A percentile compares a stretch with the other conserved stretches of the same genome.
phyloP scores from a whole-genome alignment of 2,329 filamentous ascomycete genomes.

The Botrytis elliptica region DNA sequence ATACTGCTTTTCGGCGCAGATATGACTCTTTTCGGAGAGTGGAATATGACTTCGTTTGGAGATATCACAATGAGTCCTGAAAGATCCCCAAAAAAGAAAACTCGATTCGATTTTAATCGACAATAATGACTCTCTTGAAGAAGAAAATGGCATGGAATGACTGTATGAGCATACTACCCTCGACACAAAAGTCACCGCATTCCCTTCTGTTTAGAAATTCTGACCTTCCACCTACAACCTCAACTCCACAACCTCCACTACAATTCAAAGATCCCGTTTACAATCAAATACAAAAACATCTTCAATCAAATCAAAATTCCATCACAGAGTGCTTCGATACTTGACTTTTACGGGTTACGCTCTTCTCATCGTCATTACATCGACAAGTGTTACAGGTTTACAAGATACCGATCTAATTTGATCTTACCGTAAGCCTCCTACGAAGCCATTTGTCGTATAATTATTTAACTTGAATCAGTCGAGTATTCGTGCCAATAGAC shows the following conservation, averaged over 20 bases:
- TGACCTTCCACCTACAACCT: background rate
- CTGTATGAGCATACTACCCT: background rate
- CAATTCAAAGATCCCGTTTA: background rate
- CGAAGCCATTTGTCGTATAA: background rate
- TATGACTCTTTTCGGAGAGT: background rate
- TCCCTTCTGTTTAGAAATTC: background rate
- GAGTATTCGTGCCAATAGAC: background rate
- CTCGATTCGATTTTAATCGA: background rate
- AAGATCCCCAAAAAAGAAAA: background rate
- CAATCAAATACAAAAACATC: background rate
- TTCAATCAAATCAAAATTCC: background rate
- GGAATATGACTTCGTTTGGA: background rate
- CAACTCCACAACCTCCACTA: background rate
- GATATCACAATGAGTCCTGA: background rate
- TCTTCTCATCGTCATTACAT: background rate
- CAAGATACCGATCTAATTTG: background rate
- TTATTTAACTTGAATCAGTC: background rate
- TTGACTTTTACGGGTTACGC: background rate
- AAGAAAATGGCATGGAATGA: background rate
- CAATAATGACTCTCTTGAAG: background rate
- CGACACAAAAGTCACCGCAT: background rate
- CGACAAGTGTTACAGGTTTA: background rate
- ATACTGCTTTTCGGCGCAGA: background rate
- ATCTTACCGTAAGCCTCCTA: background rate
- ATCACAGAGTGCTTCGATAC: background rate